phyloP scores from a whole-genome alignment of 257 asterid species.

The Primulina tabacum region DNA sequence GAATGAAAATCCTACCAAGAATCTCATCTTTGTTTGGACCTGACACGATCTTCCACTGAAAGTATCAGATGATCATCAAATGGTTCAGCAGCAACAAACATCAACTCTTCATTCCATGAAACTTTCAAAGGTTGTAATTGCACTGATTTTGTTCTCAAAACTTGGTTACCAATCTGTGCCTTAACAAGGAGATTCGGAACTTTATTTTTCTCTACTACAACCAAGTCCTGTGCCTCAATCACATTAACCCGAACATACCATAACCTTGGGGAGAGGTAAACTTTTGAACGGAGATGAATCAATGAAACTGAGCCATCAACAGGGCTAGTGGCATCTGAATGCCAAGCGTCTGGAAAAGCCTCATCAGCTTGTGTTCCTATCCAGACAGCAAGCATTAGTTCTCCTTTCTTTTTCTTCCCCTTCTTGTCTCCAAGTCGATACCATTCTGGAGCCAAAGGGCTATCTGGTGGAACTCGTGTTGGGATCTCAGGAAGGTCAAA shows the following conservation, averaged over 20 bases:
- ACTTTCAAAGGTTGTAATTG: slow-evolving; percentile 53
- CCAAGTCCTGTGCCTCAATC: slow-evolving; percentile 85
- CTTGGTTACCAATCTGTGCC: slow-evolving; percentile 71
- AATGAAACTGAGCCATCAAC: slow-evolving; percentile 45
- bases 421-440: slow-evolving; percentile 64
- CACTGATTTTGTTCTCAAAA: slow-evolving; percentile 55
- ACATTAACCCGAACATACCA: slow-evolving; percentile 82
- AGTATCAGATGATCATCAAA: slow-evolving; percentile 72
- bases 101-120: slow-evolving; percentile 79
- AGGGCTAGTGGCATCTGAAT: slow-evolving; percentile 56
- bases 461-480: slow-evolving; percentile 81
- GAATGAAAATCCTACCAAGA: slow-evolving; percentile 61
- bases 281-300: slow-evolving; percentile 72
- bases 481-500: slow-evolving; percentile 75
- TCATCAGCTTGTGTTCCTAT: slow-evolving; percentile 95
- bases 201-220: slow-evolving; percentile 50
- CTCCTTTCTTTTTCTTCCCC: slow-evolving; percentile 67
- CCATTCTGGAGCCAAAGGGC: slow-evolving; percentile 98
- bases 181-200: slow-evolving; percentile 56
- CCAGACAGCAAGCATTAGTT: slow-evolving; percentile 91
- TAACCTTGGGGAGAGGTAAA: slow-evolving; percentile 79
- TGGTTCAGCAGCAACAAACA: slow-evolving; percentile 92
- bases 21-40: slow-evolving; percentile 64
- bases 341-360: slow-evolving; percentile 94
- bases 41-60: slow-evolving; percentile 72